These are phyloP conservation scores for Neurospora hispaniola DNA, from an alignment of 495 filamentous ascomycete species.

Conservation along the genomic window DNA sequence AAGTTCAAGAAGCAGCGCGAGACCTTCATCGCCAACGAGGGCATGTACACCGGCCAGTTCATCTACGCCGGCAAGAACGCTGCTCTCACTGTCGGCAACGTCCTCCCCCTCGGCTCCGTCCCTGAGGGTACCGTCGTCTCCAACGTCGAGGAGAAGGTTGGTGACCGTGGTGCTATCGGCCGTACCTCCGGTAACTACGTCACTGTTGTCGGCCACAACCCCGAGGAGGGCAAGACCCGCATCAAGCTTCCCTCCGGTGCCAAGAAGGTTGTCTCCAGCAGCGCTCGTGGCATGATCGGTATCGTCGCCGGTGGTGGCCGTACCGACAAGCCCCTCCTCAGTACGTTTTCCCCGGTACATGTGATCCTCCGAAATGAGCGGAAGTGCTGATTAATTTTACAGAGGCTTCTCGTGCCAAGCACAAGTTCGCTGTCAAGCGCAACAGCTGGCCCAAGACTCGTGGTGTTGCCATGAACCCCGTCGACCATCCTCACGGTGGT, in stretches of 20 bases:
- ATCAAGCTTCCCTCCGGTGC: slow-evolving; percentile 97
- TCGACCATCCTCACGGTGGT: slow-evolving; percentile 98
- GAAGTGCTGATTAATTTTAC: slow-evolving; percentile 21
- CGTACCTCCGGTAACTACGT: slow-evolving; percentile 98
- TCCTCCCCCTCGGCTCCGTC: slow-evolving; percentile 85
- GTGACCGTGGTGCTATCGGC: slow-evolving; percentile 90
- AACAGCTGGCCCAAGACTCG: slow-evolving; percentile 99
- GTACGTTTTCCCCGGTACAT: slow-evolving; percentile 32
- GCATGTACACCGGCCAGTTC: slow-evolving; percentile 99
- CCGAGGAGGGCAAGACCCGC: slow-evolving; percentile 97
- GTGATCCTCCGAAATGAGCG: not conserved
- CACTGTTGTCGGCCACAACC: slow-evolving; percentile 97
- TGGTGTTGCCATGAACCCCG: slow-evolving; percentile 99
- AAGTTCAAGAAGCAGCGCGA: slow-evolving; percentile 81
- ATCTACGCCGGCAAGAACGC: slow-evolving; percentile 99
- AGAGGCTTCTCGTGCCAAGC: slow-evolving; percentile 96
- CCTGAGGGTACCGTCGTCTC: slow-evolving; percentile 97
- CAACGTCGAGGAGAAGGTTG: slow-evolving; percentile 98
- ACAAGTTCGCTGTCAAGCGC: slow-evolving; percentile 99
- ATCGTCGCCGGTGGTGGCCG: slow-evolving; percentile 98
- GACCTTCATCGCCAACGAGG: slow-evolving; percentile 99
- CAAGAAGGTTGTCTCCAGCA: slow-evolving; percentile 96
- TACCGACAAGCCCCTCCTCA: slow-evolving; percentile 98
- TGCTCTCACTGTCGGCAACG: slow-evolving; percentile 86
- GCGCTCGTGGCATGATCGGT: slow-evolving; percentile 93